Percentiles rank a stretch among this genome's conserved stretches.
Conservation (phyloP, 2,329 filamentous ascomycete species). For the Monosporascus sp. region DNA sequence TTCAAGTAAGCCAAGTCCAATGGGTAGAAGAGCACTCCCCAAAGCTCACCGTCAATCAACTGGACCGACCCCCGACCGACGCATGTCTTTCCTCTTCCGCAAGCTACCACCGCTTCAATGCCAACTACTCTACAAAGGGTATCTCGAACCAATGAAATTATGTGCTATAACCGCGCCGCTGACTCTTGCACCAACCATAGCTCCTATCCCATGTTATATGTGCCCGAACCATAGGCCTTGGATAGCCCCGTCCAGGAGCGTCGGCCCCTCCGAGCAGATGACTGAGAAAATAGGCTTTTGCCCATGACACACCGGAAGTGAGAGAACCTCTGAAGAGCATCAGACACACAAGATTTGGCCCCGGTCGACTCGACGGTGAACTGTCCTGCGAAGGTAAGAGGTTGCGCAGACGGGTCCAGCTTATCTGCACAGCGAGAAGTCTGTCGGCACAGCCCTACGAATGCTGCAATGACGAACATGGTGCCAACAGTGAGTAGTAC, state of each 20-base stretch:
- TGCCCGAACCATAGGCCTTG: too few relatives aligned
- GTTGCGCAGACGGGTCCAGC: conserved; percentile 3
- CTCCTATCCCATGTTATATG: too few relatives aligned
- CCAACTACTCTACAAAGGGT: too few relatives aligned
- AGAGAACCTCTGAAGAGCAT: neutral
- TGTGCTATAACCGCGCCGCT: too few relatives aligned
- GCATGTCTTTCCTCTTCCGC: neutral
- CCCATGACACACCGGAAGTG: neutral
- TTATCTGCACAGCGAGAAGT: conserved; percentile 1
- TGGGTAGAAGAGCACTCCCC: neutral
- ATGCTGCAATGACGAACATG: neutral
- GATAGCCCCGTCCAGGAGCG: neutral
- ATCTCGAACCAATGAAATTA: too few relatives aligned
- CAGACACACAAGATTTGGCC: neutral
- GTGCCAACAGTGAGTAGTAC: neutral
- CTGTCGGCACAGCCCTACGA: conserved; percentile 1
- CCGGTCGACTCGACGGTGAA: neutral
- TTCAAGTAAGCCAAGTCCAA: conserved; percentile 9
- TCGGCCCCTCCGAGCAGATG: neutral
- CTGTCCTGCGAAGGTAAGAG: conserved; percentile 5
- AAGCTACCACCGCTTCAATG: too few relatives aligned
- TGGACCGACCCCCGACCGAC: neutral
- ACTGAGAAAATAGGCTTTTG: neutral
- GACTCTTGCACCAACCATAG: too few relatives aligned
- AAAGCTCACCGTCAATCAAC: neutral